Conservation (phyloP, 2,329 filamentous ascomycete species). For the Didymella keratinophila region DNA sequence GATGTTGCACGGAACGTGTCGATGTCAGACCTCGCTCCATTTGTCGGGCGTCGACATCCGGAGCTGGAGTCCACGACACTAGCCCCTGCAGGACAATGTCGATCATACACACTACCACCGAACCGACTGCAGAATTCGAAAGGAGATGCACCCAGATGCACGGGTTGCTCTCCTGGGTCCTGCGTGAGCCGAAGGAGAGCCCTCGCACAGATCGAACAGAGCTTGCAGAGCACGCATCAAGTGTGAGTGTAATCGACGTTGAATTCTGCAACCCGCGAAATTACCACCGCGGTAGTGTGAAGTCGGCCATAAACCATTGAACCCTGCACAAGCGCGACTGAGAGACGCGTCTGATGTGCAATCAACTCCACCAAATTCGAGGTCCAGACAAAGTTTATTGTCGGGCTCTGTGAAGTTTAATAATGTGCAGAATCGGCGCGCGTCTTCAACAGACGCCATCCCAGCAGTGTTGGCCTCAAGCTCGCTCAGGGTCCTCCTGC, state of each 20-base stretch:
- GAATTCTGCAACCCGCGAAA: neutral
- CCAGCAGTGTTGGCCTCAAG: neutral
- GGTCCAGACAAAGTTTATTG: constrained; percentile 19
- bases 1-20: constrained; percentile 20
- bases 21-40: constrained; percentile 2
- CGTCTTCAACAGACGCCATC: constrained; percentile 13
- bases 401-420: constrained; percentile 14
- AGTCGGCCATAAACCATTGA: constrained; percentile 7
- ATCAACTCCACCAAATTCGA: constrained; percentile 11
- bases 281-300: constrained; percentile 6
- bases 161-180: constrained; percentile 5
- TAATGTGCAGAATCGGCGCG: constrained; percentile 4
- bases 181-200: neutral
- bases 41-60: constrained; percentile 7
- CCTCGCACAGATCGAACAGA: constrained; percentile 7
- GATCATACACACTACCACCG: constrained; percentile 16
- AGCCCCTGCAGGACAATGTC: constrained; percentile 17
- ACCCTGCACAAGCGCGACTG: constrained; percentile 10
- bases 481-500: constrained; percentile 17
- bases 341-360: constrained; percentile 7
- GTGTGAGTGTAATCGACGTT: neutral
- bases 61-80: constrained; percentile 3
- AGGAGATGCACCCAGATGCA: neutral
- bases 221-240: neutral
- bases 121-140: constrained; percentile 4